Conservation (phyloP, 1,284 basidiomycete genomes). For the Butyriboletus pseudospeciosus region DNA sequence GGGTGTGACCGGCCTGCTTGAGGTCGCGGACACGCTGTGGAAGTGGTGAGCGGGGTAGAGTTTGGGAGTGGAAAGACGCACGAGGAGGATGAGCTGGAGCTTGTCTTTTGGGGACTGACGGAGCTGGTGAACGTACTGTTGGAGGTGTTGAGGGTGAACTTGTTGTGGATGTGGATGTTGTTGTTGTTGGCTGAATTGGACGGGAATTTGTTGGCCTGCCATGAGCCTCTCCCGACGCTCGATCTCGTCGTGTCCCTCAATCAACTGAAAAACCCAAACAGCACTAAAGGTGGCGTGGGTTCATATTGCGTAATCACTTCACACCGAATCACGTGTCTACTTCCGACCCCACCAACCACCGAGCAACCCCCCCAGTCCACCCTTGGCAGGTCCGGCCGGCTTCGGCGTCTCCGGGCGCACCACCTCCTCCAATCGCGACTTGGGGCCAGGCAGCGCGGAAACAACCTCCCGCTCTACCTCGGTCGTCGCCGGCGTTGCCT, state of each 20-base stretch:
- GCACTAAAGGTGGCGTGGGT: constrained; percentile 22
- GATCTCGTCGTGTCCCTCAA: constrained; percentile 13
- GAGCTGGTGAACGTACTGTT: constrained; percentile 9
- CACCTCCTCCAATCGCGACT: constrained; percentile 25
- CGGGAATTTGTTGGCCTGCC: constrained; percentile 27
- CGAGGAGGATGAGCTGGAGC: constrained; percentile 22
- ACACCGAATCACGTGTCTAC: constrained; percentile 16
- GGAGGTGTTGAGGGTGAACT: constrained; percentile 3
- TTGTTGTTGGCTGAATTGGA: constrained; percentile 27
- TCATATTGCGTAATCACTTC: constrained; percentile 1
- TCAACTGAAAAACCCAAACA: constrained; percentile 18
- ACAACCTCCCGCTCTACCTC: constrained; percentile 25
- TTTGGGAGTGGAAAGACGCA: background rate
- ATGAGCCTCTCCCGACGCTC: constrained; percentile 16
- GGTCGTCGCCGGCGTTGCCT: constrained; percentile 28
- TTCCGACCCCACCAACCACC: constrained; percentile 56
- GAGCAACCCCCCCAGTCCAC: constrained; percentile 42
- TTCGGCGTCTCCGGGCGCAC: constrained; percentile 40
- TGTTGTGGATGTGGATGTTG: constrained; percentile 20
- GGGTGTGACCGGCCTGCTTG: constrained; percentile 30
- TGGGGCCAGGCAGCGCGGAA: constrained; percentile 16
- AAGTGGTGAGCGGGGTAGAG: background rate
- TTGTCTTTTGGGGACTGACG: constrained; percentile 24
- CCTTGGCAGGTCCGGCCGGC: constrained; percentile 27
- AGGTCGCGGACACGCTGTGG: constrained; percentile 30